phyloP scores from a whole-genome alignment of 2,329 filamentous ascomycete species.

The Fonsecaea monophora region DNA sequence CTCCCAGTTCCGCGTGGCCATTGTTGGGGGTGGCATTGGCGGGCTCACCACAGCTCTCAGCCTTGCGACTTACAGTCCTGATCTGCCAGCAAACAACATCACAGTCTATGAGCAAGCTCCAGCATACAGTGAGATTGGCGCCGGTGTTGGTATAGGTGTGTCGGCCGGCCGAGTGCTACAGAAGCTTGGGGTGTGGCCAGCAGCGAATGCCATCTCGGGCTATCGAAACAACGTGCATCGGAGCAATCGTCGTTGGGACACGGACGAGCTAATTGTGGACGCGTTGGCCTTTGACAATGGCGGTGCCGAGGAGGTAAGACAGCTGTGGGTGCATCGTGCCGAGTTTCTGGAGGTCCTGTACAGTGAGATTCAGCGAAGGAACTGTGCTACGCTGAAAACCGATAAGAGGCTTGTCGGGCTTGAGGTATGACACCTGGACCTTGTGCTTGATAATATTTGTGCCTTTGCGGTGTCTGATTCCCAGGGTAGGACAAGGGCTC shows the following conservation, averaged over 20 bases:
- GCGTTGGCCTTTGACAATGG: constrained; percentile 12
- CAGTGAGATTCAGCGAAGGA: constrained; percentile 5
- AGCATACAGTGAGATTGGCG: constrained; percentile 16
- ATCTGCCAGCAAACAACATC: constrained; percentile 8
- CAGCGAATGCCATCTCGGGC: constrained; percentile 14
- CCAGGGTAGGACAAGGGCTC: background rate
- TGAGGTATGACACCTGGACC: constrained; percentile 5
- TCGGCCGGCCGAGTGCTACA: constrained; percentile 17
- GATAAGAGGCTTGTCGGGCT: constrained; percentile 11
- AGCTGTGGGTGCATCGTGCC: constrained; percentile 19
- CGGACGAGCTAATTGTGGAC: constrained; percentile 19
- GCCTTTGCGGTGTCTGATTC: background rate
- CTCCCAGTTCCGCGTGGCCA: constrained; percentile 10
- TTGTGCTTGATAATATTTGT: background rate
- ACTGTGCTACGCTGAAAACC: constrained; percentile 11
- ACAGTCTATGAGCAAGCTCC: constrained; percentile 18
- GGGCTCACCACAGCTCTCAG: constrained; percentile 16
- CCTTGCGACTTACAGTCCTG: constrained; percentile 13
- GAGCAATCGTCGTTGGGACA: constrained; percentile 22
- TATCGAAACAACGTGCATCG: constrained; percentile 16
- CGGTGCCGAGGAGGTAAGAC: constrained; percentile 13
- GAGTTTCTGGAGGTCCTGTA: constrained; percentile 18
- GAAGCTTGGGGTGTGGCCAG: constrained; percentile 14
- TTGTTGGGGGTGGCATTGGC: constrained; percentile 18
- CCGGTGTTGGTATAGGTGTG: constrained; percentile 13